These are phyloP conservation scores for Osmanthus fragrans DNA, from an alignment of 257 asterid species.

Conservation along the genomic window DNA sequence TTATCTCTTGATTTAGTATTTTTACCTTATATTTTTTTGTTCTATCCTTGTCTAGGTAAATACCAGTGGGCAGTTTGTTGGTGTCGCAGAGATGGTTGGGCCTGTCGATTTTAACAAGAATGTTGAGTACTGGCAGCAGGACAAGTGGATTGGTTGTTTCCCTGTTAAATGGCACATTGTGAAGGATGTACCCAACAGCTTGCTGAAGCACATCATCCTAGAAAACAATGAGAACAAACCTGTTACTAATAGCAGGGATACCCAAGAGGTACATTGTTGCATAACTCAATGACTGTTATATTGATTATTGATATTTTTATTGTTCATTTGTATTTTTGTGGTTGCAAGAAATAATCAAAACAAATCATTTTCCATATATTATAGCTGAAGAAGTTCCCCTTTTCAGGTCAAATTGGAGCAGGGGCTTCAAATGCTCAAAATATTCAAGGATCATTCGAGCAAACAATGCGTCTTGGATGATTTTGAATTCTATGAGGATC, in stretches of 20 bases:
- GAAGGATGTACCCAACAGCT: constrained; percentile 49
- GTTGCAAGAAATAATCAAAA: neutral
- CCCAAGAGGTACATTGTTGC: constrained; percentile 40
- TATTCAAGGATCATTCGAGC: constrained; percentile 56
- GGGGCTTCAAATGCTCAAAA: constrained; percentile 58
- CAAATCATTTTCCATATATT: neutral
- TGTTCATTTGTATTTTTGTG: neutral
- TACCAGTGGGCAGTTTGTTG: constrained; percentile 50
- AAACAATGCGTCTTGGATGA: constrained; percentile 67
- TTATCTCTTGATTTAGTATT: neutral
- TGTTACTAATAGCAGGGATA: constrained; percentile 52
- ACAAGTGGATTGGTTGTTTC: constrained; percentile 53
- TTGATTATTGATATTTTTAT: neutral
- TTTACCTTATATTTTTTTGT: neutral
- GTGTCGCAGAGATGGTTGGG: constrained; percentile 57
- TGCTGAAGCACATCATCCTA: constrained; percentile 42
- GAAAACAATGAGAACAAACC: constrained; percentile 49
- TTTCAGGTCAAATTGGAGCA: constrained; percentile 43
- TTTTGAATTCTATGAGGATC: constrained; percentile 71
- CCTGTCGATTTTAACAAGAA: constrained; percentile 50
- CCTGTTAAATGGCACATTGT: constrained; percentile 55
- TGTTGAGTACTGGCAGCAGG: constrained; percentile 54
- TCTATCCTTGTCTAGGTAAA: constrained; percentile 30
- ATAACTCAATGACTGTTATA: neutral
- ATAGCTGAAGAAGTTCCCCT: neutral